Conservation (phyloP, 495 filamentous ascomycete species). For the Amphirosellinia nigrospora region DNA sequence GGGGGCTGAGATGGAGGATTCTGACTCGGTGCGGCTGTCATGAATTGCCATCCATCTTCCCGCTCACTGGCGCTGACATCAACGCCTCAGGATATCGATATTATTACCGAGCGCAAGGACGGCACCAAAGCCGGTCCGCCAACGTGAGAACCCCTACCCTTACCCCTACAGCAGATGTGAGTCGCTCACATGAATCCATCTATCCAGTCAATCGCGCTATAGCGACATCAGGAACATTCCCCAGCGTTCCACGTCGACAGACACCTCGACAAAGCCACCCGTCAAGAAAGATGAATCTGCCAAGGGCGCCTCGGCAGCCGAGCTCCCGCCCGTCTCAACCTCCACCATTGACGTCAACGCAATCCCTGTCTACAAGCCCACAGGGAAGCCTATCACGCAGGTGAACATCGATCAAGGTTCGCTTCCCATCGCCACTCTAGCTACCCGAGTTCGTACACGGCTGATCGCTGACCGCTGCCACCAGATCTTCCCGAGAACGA, state of each 20-base stretch:
- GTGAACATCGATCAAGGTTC: slow-evolving; percentile 74
- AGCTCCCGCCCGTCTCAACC: slow-evolving; percentile 63
- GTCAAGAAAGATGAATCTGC: slow-evolving; percentile 52
- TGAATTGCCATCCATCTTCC: background rate
- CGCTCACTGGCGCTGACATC: slow-evolving; percentile 30
- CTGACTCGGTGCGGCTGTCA: slow-evolving; percentile 52
- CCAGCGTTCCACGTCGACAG: slow-evolving; percentile 63
- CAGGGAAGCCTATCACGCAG: slow-evolving; percentile 80
- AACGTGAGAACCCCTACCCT: slow-evolving; percentile 52
- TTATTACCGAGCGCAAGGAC: slow-evolving; percentile 87
- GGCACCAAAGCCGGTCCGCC: slow-evolving; percentile 73
- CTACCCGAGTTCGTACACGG: background rate
- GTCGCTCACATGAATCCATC: slow-evolving; percentile 27
- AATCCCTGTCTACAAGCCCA: slow-evolving; percentile 76
- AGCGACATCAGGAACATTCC: slow-evolving; percentile 72
- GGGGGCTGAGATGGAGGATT: slow-evolving; percentile 76
- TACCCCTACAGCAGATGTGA: background rate
- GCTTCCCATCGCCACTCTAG: slow-evolving; percentile 18
- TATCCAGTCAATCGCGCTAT: slow-evolving; percentile 56
- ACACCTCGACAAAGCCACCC: slow-evolving; percentile 49
- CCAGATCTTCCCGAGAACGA: slow-evolving; percentile 78
- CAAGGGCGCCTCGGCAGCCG: slow-evolving; percentile 39
- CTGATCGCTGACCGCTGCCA: slow-evolving; percentile 26
- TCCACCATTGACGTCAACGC: slow-evolving; percentile 84
- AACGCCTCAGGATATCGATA: slow-evolving; percentile 79